Conservation (phyloP, 192 early-diverging fungal genomes). For the Entrophospora sp. region DNA sequence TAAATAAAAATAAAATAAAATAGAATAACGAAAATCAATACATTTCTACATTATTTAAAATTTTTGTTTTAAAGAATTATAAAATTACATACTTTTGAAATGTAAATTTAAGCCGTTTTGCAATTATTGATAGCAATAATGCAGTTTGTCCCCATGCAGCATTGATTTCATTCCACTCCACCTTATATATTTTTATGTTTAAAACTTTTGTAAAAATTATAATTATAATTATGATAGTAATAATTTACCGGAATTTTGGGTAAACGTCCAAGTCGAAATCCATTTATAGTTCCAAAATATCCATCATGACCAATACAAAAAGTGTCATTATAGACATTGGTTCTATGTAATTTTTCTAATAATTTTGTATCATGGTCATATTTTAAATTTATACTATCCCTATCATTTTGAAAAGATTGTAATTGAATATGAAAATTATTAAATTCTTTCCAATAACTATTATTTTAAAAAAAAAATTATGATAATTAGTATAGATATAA, state of each 20-base stretch:
- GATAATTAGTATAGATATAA: background rate
- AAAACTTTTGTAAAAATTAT: background rate
- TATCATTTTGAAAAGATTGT: constrained; percentile 60
- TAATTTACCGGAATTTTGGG: constrained; percentile 54
- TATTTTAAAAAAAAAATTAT: constrained; percentile 1
- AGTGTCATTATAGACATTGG: constrained; percentile 92
- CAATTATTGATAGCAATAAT: constrained; percentile 79
- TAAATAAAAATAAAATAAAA: constrained; percentile 17
- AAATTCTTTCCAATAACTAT: constrained; percentile 61
- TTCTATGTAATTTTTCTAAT: constrained; percentile 77
- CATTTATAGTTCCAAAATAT: constrained; percentile 89
- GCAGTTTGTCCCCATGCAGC: constrained; percentile 89
- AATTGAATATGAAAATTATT: constrained; percentile 63
- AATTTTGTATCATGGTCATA: constrained; percentile 69
- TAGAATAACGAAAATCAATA: too few species aligned
- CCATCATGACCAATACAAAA: constrained; percentile 84
- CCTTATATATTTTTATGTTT: constrained; percentile 25
- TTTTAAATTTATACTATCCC: constrained; percentile 69
- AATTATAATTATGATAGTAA: background rate
- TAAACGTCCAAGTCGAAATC: constrained; percentile 78
- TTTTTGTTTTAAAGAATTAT: background rate
- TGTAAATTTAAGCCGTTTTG: constrained; percentile 70
- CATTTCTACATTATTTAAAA: too few species aligned
- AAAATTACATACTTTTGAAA: constrained; percentile 59
- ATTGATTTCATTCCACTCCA: constrained; percentile 96